These are phyloP conservation scores for Lepidium campestre DNA, from an alignment of 441 rosid species.

Conservation along the genomic window DNA sequence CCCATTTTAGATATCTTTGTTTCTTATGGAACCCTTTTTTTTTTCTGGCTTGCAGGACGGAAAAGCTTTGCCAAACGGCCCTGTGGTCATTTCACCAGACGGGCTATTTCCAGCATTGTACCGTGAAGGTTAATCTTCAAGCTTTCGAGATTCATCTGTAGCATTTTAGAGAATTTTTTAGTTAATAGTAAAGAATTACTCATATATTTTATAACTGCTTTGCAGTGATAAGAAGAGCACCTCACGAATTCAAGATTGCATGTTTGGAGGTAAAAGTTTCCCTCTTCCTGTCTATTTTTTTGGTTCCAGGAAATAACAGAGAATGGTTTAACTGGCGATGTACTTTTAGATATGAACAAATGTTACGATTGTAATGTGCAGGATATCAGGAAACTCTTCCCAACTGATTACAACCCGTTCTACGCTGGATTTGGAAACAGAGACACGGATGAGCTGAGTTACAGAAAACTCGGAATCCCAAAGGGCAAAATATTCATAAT, in stretches of 20 bases:
- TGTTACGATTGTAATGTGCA: constrained; percentile 24
- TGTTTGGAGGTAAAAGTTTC: constrained; percentile 61
- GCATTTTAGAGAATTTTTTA: background rate
- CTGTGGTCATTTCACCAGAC: constrained; percentile 85
- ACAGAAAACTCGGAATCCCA: constrained; percentile 82
- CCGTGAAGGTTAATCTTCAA: constrained; percentile 62
- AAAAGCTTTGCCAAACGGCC: constrained; percentile 76
- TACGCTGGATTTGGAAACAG: constrained; percentile 89
- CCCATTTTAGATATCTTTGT: background rate
- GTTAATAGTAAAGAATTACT: background rate
- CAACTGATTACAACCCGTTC: constrained; percentile 80
- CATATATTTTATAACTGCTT: background rate
- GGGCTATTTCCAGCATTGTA: constrained; percentile 81
- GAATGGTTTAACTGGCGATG: background rate
- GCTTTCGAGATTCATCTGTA: background rate
- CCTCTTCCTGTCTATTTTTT: background rate
- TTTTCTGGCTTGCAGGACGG: constrained; percentile 58
- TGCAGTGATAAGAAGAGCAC: constrained; percentile 87
- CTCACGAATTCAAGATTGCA: constrained; percentile 88
- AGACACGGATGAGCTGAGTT: constrained; percentile 89
- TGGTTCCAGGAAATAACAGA: background rate
- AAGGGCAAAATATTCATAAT: constrained; percentile 84
- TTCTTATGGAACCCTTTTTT: background rate
- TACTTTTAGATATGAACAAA: background rate
- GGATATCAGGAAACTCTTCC: constrained; percentile 87